These are phyloP conservation scores for Talaromyces sp. DNA, from an alignment of 2,329 filamentous ascomycete genomes.

Conservation along the genomic window DNA sequence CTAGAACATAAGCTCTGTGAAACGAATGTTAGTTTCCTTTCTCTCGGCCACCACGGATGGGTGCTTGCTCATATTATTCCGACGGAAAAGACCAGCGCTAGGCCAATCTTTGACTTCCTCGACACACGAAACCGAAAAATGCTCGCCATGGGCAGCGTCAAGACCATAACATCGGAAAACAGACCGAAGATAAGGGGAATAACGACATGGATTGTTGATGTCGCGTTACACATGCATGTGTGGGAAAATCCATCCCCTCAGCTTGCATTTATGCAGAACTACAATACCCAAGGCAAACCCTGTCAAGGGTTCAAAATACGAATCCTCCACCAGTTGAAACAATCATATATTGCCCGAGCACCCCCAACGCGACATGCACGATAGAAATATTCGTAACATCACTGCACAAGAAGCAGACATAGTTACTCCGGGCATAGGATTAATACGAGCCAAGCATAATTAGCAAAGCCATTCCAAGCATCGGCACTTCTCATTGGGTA, in stretches of 20 bases:
- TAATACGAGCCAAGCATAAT: neutral
- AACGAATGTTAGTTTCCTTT: neutral
- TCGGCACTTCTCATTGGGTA: neutral
- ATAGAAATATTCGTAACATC: neutral
- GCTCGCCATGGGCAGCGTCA: neutral
- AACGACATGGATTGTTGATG: neutral
- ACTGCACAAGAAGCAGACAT: neutral
- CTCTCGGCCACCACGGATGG: neutral
- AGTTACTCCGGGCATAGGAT: neutral
- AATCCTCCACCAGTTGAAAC: neutral
- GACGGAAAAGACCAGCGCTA: neutral
- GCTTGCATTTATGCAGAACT: neutral
- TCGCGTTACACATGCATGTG: neutral
- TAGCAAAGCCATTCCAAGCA: neutral
- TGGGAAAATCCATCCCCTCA: neutral
- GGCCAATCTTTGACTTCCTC: neutral
- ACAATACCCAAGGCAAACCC: neutral
- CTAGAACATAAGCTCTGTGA: neutral
- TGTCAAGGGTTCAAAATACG: neutral
- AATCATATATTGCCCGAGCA: neutral
- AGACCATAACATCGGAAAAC: neutral
- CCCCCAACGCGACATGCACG: neutral
- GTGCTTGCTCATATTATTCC: neutral
- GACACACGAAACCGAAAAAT: neutral
- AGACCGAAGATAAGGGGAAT: neutral